Conservation (phyloP, 495 filamentous ascomycete genomes). For the Xylaria telfairii region DNA sequence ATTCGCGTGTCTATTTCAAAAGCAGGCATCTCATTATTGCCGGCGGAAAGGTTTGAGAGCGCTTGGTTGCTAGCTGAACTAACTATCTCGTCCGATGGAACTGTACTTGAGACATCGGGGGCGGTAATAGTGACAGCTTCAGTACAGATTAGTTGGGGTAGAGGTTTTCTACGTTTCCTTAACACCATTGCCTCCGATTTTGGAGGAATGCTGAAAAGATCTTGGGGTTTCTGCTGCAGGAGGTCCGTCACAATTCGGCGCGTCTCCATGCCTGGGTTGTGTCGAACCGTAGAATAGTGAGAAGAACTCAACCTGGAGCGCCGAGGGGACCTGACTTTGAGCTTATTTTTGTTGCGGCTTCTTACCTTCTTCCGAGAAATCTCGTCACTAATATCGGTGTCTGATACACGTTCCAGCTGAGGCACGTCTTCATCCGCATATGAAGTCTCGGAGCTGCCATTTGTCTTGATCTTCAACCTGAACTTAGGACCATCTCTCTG, state of each 20-base stretch:
- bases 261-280: constrained; percentile 17
- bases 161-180: constrained; percentile 17
- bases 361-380: neutral
- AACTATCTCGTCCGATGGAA: neutral
- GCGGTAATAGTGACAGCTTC: constrained; percentile 7
- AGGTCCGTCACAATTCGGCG: constrained; percentile 23
- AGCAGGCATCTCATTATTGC: neutral
- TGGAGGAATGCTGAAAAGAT: constrained; percentile 31
- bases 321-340: constrained; percentile 37
- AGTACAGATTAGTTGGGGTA: constrained; percentile 9
- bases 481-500: constrained; percentile 40
- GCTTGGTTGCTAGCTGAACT: neutral
- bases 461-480: constrained; percentile 41
- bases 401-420: constrained; percentile 1
- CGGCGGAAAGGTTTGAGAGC: neutral
- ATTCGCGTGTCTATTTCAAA: neutral
- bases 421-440: neutral
- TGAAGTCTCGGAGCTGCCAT: constrained; percentile 29
- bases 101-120: neutral
- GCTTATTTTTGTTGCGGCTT: constrained; percentile 31
- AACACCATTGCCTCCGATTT: constrained; percentile 18
- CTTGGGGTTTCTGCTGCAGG: constrained; percentile 27
- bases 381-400: neutral
- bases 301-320: constrained; percentile 28
- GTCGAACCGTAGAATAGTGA: constrained; percentile 29